Evolutionary conservation across 306 rosid genomes (phyloP), one percentile per base, ranked within the genome.

Genomic region (Glycyrrhiza uralensis): DNA sequence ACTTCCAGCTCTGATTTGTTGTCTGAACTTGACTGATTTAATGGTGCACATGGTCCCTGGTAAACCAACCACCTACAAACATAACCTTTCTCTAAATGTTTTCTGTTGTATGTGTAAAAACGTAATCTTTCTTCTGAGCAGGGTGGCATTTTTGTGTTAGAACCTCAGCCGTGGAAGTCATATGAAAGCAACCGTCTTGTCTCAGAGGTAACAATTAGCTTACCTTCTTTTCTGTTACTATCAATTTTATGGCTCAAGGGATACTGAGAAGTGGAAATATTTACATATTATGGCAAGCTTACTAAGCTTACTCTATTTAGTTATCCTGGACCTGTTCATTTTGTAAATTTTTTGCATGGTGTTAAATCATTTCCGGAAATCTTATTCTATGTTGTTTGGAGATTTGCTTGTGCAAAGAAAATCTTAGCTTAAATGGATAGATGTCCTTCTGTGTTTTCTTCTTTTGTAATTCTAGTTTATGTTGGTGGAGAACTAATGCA

Each of bases 81-180:
- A 22, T 61, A 6, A n/a, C 60, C 51, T 22, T 30, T 52, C 59
- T 78, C 26, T 63, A 13, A 33, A 13, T 72, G 19, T 64, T 35
- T 42, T 71, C 5, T 35, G 46, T 36, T 64, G 20, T 44, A 33
- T 50, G 2, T 74, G 29, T 57, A 38, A 45, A 42, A 42, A 15
- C 17, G 11, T 33, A 22, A 17, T 61, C 20, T 61, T 74, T 72
- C 69, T 69, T 76, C 3, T 64, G 46, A 82, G 56, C 82, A 94
- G 97, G 99, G 97, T 84, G 99, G 97, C 72, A 69, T 89, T 72
- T 18, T 94, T 85, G 87, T 94, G 55, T 69, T 94, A 84, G 99
- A 94, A 90, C 97, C 99, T 75, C 99, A 94, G 77, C 97, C 97
- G 71, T 94, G 99, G 99, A 94, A 86, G 81, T 94, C 99, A 24